phyloP scores from a whole-genome alignment of 164 flowering plant species.

The Houttuynia cordata region DNA sequence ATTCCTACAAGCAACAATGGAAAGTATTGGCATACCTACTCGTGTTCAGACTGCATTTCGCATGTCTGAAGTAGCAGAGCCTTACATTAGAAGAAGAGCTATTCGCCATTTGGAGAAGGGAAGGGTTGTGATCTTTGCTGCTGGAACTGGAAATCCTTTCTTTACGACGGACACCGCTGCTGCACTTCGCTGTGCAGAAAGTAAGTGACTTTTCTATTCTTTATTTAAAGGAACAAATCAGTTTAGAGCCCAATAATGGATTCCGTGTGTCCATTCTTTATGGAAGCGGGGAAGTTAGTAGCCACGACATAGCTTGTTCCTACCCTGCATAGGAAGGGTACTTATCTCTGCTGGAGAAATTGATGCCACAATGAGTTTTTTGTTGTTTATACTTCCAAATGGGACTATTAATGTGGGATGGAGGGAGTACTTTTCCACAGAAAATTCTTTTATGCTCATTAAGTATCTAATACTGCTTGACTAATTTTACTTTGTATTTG shows the following conservation, averaged over 20 bases:
- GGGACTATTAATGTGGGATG: no score
- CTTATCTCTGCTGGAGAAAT: no score
- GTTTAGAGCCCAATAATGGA: no score
- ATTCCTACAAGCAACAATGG: conserved; percentile 99
- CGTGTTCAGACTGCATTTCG: conserved; percentile 98
- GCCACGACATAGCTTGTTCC: no score
- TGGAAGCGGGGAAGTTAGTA: no score
- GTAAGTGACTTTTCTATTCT: conserved; percentile 31
- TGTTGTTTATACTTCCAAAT: no score
- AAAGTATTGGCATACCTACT: conserved; percentile 95
- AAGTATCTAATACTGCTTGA: neutral
- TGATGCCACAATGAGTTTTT: no score
- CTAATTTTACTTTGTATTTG: neutral
- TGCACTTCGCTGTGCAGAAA: conserved; percentile 97
- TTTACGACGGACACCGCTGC: conserved; percentile 99
- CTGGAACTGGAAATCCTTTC: conserved; percentile 99
- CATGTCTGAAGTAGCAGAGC: conserved; percentile 98
- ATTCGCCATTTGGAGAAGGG: conserved; percentile 98
- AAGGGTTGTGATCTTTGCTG: conserved; percentile 95
- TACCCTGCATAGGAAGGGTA: no score
- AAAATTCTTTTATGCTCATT: neutral
- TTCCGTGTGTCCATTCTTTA: no score
- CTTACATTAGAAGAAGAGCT: conserved; percentile 90
- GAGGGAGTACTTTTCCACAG: no score
- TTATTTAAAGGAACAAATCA: no score